Percentiles rank a stretch among this genome's conserved stretches.
phyloP scores from a whole-genome alignment of 148 eudicot species.

The Oxyria digyna region DNA sequence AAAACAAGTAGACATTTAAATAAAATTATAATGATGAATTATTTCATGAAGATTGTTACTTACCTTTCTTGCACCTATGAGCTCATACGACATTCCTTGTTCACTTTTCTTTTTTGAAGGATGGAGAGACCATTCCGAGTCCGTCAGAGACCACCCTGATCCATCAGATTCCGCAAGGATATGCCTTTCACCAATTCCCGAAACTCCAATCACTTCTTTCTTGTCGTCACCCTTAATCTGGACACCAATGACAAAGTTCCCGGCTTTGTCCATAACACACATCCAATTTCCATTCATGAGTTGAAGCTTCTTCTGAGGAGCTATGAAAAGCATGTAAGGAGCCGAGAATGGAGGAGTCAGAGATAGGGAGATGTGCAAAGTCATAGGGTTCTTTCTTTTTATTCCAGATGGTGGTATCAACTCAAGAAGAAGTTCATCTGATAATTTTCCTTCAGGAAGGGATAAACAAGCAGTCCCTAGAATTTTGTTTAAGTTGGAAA shows the following conservation, averaged over 20 bases:
- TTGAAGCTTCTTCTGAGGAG: not conserved
- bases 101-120: not conserved
- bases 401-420: constrained; percentile 4
- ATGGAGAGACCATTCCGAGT: not conserved
- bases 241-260: not conserved
- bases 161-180: not conserved
- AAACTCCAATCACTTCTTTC: constrained; percentile 2
- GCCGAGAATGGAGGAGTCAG: constrained; percentile 2
- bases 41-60: not conserved
- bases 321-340: not conserved
- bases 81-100: not conserved
- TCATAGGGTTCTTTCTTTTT: not conserved
- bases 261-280: not conserved
- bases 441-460: constrained; percentile 3
- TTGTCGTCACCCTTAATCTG: not conserved
- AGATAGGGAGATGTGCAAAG: constrained; percentile 1
- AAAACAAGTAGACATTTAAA: not conserved
- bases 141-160: not conserved
- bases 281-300: constrained; percentile 1
- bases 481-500: not conserved
- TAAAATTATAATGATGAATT: no score
- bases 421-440: constrained; percentile 4
- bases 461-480: constrained; percentile 4
- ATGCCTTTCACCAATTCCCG: not conserved
- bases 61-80: constrained; percentile 4